Evolutionary conservation across 148 eudicot genomes (phyloP), one percentile per base, ranked within the genome.

Genomic region (Rhododendron williamsianum): DNA sequence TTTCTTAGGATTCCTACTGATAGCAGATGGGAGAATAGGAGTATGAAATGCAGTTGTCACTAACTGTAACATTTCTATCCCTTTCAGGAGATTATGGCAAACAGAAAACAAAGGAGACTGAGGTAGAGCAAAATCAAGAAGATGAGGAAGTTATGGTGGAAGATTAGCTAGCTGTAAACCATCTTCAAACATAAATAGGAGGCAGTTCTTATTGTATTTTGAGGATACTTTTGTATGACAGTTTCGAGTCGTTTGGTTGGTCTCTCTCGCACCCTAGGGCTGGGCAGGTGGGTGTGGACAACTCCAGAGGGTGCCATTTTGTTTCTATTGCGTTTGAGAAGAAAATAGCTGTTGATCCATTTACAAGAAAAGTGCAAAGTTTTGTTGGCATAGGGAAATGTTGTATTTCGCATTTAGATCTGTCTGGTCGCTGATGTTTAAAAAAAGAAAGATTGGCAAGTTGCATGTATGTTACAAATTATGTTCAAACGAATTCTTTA

Each of bases 81-180:
- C 1, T 49, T 35, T 83, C 76, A 88, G 90, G 88, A 71, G 76
- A 74, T 6, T 4, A 25, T 58, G 78, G 77, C 81, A 77, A 51
- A 16, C 65, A 60, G 85, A 80, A 33, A 48, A 79, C 69, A 21
- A 21, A 51, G 56, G 84, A 81, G 12, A 41, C 45, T 48, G 23
- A 80, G 76, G 60, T 49, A 35, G 88, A 73, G 4, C 86, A 83
- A 19, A 80, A 73, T 11, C 77, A 82, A 9, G 87, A 85, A 9
- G 79, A 79, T 4, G 86, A 56, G 46, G 90, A 81, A 12, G 84
- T 45, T 4, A 85, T 79, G 12, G 63, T 58, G 18, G 84, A 56
- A 1, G 87, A 78, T 41, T 78, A 78, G 81, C 35, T 78, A 78
- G 81, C 35, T 45, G 4, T 23, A 1, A 21, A 9, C 33, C 46